Evolutionary conservation across 2,329 filamentous ascomycete species (phyloP).

Genomic region (Gliomastix tumulicola): DNA sequence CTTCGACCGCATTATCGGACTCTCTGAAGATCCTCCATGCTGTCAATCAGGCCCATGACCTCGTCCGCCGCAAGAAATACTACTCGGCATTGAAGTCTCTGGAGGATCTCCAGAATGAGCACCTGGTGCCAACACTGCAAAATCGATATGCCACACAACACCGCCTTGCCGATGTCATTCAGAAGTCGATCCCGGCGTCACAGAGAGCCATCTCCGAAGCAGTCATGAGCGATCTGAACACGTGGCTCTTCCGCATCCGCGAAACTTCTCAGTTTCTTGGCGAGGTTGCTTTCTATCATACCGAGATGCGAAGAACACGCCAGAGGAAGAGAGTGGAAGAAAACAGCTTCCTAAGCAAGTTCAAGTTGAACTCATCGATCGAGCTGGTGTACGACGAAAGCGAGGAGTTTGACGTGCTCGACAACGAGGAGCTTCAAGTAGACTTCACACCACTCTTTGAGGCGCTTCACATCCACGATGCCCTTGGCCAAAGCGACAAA

Average conservation of each 20-base stretch:
- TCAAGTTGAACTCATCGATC: constrained; percentile 91
- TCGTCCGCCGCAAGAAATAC: constrained; percentile 88
- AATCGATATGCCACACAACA: constrained; percentile 90
- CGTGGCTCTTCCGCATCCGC: constrained; percentile 90
- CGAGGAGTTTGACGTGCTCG: constrained; percentile 90
- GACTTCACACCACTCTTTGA: constrained; percentile 94
- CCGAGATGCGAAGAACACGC: constrained; percentile 74
- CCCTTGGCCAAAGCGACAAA: constrained; percentile 83
- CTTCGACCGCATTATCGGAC: constrained; percentile 79
- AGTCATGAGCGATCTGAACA: constrained; percentile 95
- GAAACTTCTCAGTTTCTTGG: constrained; percentile 95
- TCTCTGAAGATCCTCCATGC: constrained; percentile 88
- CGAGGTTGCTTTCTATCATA: constrained; percentile 95
- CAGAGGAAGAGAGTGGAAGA: constrained; percentile 77
- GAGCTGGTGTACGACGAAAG: constrained; percentile 92
- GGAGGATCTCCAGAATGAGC: constrained; percentile 93
- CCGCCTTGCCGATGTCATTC: constrained; percentile 90
- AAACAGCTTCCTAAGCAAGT: constrained; percentile 68
- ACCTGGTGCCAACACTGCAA: constrained; percentile 65
- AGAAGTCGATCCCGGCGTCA: constrained; percentile 88
- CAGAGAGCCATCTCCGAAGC: constrained; percentile 92
- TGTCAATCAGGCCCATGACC: constrained; percentile 89
- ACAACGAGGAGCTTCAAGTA: constrained; percentile 91
- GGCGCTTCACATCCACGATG: constrained; percentile 92
- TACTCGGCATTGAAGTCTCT: constrained; percentile 90